phyloP scores from a whole-genome alignment of 257 asterid genomes.

The Solanum megistacrolobum region DNA sequence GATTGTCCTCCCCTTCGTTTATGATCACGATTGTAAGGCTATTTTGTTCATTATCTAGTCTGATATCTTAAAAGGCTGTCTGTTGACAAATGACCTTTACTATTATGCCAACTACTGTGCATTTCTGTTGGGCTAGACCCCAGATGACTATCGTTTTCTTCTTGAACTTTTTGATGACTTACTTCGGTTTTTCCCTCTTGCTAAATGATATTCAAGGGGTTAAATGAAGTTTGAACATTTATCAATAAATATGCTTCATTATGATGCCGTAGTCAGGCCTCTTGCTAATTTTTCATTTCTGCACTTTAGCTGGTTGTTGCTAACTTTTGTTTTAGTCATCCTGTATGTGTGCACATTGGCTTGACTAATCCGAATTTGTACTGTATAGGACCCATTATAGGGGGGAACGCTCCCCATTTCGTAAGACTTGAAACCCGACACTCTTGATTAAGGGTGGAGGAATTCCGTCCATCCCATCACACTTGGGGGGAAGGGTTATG shows the following conservation, averaged over 20 bases:
- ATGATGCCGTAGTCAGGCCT: background rate
- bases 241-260: background rate
- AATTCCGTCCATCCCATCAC: background rate
- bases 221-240: background rate
- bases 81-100: background rate
- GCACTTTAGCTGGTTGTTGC: background rate
- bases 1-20: conserved; percentile 6
- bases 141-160: background rate
- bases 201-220: background rate
- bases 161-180: background rate
- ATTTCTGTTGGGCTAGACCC: background rate
- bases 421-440: background rate
- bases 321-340: background rate
- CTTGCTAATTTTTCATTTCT: background rate
- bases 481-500: background rate
- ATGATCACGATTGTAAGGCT: background rate
- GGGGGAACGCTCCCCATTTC: background rate
- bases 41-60: background rate
- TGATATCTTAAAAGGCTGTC: background rate
- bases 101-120: background rate
- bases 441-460: background rate
- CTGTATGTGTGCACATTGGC: background rate
- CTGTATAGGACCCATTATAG: background rate
- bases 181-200: background rate
- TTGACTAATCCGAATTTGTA: background rate